Evolutionary conservation across 75 land plant genomes (phyloP).

Genomic region (Pinus tabuliformis): DNA sequence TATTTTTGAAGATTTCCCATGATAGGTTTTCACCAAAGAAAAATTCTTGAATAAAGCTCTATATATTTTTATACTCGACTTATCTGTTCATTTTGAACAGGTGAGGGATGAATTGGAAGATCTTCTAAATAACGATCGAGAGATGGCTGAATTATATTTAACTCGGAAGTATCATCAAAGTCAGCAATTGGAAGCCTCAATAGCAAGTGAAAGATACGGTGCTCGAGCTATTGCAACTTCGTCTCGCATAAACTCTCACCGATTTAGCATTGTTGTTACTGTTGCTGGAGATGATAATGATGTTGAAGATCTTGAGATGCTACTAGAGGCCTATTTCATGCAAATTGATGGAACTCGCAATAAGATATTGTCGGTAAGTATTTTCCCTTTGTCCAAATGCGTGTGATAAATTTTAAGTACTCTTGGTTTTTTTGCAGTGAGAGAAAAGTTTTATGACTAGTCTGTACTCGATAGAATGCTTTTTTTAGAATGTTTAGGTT

Average conservation of each 20-base stretch:
- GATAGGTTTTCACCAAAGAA: background rate
- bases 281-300: slow-evolving; percentile 45
- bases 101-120: slow-evolving; percentile 95
- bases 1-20: too few relatives aligned
- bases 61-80: background rate
- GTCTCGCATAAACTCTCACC: slow-evolving; percentile 30
- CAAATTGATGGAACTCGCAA: slow-evolving; percentile 94
- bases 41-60: background rate
- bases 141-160: slow-evolving; percentile 91
- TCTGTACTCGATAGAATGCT: too few relatives aligned
- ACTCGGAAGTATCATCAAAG: slow-evolving; percentile 70
- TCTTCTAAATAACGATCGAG: slow-evolving; percentile 83
- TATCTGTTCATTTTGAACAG: slow-evolving; percentile 25
- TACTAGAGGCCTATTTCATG: slow-evolving; percentile 96
- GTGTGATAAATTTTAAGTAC: too few relatives aligned
- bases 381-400: too few relatives aligned
- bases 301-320: slow-evolving; percentile 96
- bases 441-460: too few relatives aligned
- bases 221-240: slow-evolving; percentile 27
- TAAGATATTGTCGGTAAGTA: slow-evolving; percentile 76
- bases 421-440: too few relatives aligned
- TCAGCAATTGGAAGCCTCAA: slow-evolving; percentile 64
- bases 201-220: slow-evolving; percentile 24
- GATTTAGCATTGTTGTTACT: slow-evolving; percentile 42
- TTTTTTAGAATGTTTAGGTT: too few relatives aligned